Evolutionary conservation across 768 basidiomycete genomes (phyloP).

Genomic region (Termitomyces sp.): DNA sequence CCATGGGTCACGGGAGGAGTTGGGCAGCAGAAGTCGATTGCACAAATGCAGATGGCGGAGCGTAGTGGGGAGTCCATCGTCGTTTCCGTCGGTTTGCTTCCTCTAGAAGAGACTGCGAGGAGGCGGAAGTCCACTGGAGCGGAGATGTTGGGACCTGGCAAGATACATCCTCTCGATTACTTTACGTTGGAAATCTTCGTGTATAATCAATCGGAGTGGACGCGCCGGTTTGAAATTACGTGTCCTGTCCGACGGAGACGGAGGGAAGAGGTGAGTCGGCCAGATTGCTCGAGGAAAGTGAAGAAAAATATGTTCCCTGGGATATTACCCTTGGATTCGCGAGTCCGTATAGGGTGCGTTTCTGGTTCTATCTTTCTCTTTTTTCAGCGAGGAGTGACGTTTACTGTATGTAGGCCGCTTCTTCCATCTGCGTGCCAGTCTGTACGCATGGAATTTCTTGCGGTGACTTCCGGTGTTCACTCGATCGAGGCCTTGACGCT

Average conservation of each 20-base stretch:
- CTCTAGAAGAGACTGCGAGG: conserved; percentile 16
- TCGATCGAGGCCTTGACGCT: conserved; percentile 65
- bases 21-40: conserved; percentile 29
- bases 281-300: conserved; percentile 22
- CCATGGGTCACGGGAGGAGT: conserved; percentile 43
- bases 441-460: conserved; percentile 81
- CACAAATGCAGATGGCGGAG: conserved; percentile 22
- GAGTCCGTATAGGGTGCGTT: conserved; percentile 74
- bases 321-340: conserved; percentile 70
- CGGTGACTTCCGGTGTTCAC: conserved; percentile 75
- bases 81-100: conserved; percentile 58
- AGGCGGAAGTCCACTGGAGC: conserved; percentile 13
- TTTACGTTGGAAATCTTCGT: conserved; percentile 87
- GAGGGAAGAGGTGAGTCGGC: conserved; percentile 22
- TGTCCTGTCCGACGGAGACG: conserved; percentile 52
- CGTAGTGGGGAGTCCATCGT: conserved; percentile 53
- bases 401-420: conserved; percentile 56
- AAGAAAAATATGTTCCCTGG: conserved; percentile 48
- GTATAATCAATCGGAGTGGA: conserved; percentile 75
- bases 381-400: neutral
- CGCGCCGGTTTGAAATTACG: conserved; percentile 70
- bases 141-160: conserved; percentile 26
- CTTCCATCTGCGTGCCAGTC: conserved; percentile 81
- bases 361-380: neutral
- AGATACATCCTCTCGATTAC: conserved; percentile 65